A percentile compares a stretch with the other conserved stretches of the same genome.
Conservation (phyloP, 108 stramenopile genomes). For the Cyclotella kingstonii region DNA sequence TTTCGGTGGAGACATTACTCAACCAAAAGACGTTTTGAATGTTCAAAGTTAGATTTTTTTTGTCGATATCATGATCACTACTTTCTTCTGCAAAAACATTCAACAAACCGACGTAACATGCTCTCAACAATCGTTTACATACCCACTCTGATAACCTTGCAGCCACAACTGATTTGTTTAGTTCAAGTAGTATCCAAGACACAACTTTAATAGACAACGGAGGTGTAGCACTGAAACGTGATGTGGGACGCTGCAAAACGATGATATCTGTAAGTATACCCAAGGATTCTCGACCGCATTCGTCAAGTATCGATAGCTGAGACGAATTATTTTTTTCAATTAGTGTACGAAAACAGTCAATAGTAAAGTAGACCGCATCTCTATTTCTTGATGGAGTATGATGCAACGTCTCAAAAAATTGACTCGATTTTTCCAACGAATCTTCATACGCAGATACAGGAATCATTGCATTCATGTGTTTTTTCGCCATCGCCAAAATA, state of each 20-base stretch:
- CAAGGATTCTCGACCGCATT: constrained; percentile 21
- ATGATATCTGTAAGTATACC: constrained; percentile 28
- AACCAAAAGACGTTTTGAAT: no score
- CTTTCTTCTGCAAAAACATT: constrained; percentile 8
- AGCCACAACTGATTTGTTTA: background rate
- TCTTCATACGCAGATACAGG: background rate
- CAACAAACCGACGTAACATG: constrained; percentile 17
- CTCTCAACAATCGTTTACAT: constrained; percentile 16
- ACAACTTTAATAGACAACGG: constrained; percentile 2
- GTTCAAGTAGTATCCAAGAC: constrained; percentile 18
- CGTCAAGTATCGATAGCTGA: constrained; percentile 21
- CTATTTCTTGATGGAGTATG: constrained; percentile 16
- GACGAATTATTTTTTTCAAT: constrained; percentile 24
- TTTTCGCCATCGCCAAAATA: constrained; percentile 32
- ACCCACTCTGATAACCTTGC: constrained; percentile 21
- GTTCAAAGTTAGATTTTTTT: no score
- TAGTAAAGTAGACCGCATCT: constrained; percentile 25
- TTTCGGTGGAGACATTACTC: no score
- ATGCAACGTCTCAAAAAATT: constrained; percentile 19
- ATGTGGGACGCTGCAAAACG: background rate
- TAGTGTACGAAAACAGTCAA: constrained; percentile 27
- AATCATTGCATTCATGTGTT: constrained; percentile 12
- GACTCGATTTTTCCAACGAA: background rate
- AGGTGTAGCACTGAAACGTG: background rate
- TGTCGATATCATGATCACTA: constrained; percentile 3